phyloP scores from a whole-genome alignment of 2,329 filamentous ascomycete genomes.

The Stromatinia cepivora region DNA sequence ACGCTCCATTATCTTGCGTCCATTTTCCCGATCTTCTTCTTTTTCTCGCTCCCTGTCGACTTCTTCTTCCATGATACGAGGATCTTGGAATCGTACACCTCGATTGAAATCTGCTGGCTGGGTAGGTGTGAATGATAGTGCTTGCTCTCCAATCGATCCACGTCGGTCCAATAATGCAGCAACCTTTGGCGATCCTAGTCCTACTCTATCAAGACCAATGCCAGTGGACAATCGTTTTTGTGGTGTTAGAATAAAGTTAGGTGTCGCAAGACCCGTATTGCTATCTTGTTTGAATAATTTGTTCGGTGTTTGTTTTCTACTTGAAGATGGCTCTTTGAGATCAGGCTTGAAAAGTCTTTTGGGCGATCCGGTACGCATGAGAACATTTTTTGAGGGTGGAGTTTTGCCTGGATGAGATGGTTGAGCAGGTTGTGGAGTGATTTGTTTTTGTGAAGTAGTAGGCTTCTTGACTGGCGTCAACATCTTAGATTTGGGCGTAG shows the following conservation, averaged over 20 bases:
- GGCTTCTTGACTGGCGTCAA: constrained; percentile 41
- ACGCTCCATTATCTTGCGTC: constrained; percentile 55
- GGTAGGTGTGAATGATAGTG: constrained; percentile 61
- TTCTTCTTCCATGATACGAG: constrained; percentile 60
- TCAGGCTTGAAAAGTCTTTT: constrained; percentile 48
- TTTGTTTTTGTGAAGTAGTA: constrained; percentile 44
- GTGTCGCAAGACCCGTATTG: constrained; percentile 58
- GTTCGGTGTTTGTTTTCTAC: constrained; percentile 43
- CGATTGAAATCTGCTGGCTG: constrained; percentile 42
- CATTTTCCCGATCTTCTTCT: constrained; percentile 62
- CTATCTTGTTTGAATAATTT: constrained; percentile 56
- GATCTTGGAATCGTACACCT: constrained; percentile 65
- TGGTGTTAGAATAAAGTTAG: constrained; percentile 64
- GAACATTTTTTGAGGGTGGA: constrained; percentile 49
- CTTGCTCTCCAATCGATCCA: constrained; percentile 68
- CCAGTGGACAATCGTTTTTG: constrained; percentile 62
- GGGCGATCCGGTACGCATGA: constrained; percentile 50
- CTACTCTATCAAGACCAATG: constrained; percentile 66
- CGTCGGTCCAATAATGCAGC: constrained; percentile 70
- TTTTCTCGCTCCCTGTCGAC: constrained; percentile 61
- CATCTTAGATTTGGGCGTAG: constrained; percentile 34
- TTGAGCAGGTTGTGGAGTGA: constrained; percentile 48
- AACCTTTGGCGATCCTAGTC: constrained; percentile 74
- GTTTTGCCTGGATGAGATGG: constrained; percentile 53
- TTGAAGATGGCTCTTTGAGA: constrained; percentile 43